phyloP scores from a whole-genome alignment of 2,329 filamentous ascomycete genomes.

The Waltergamsia citrina region DNA sequence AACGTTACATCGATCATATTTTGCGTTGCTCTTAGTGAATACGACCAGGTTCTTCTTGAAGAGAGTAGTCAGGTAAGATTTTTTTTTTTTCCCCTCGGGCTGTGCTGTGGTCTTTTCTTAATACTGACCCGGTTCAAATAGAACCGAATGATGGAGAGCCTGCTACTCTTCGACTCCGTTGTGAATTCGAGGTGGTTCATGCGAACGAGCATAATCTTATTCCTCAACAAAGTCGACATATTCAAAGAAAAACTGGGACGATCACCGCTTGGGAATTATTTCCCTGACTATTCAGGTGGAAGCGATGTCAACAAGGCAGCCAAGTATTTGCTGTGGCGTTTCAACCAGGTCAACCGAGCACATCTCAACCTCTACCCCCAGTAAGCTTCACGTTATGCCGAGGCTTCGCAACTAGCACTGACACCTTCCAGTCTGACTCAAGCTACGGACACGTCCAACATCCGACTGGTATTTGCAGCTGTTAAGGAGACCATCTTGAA shows the following conservation, averaged over 20 bases:
- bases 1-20: conserved; percentile 99
- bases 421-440: conserved; percentile 66
- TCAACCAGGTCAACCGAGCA: conserved; percentile 95
- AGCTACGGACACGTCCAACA: conserved; percentile 97
- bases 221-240: conserved; percentile 97
- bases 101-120: conserved; percentile 2
- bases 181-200: conserved; percentile 99
- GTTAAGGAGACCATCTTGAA: conserved; percentile 99
- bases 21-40: conserved; percentile 95
- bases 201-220: conserved; percentile 95
- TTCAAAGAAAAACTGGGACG: conserved; percentile 91
- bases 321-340: conserved; percentile 95
- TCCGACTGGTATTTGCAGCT: conserved; percentile 92
- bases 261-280: conserved; percentile 88
- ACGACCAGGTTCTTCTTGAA: conserved; percentile 93
- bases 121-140: conserved; percentile 25
- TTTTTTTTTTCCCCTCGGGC: background rate
- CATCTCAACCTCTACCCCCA: conserved; percentile 96
- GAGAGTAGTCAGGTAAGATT: conserved; percentile 91
- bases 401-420: background rate
- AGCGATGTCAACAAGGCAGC: conserved; percentile 97
- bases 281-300: conserved; percentile 94
- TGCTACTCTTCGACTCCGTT: conserved; percentile 94
- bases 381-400: conserved; percentile 41
- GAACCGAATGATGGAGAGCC: conserved; percentile 99